These are phyloP conservation scores for Podospora tetraspora DNA, from an alignment of 495 filamentous ascomycete genomes.

Conservation along the genomic window DNA sequence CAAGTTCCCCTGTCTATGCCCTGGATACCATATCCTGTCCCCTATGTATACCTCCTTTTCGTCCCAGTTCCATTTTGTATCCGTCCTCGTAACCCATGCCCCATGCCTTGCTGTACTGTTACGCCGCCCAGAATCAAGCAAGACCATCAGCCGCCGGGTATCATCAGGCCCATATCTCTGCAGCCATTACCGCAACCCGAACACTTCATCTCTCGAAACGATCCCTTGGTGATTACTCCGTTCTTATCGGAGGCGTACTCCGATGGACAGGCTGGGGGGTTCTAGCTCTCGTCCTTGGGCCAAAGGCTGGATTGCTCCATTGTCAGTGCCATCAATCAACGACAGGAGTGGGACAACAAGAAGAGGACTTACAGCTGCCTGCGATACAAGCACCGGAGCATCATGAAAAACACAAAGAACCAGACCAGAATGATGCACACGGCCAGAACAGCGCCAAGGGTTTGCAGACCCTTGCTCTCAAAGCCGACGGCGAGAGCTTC, in stretches of 20 bases:
- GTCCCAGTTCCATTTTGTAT: neutral
- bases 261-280: neutral
- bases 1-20: neutral
- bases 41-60: neutral
- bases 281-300: slow-evolving; percentile 29
- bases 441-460: slow-evolving; percentile 63
- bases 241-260: neutral
- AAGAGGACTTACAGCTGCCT: slow-evolving; percentile 42
- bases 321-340: neutral
- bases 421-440: slow-evolving; percentile 61
- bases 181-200: neutral
- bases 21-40: neutral
- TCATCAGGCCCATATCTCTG: neutral
- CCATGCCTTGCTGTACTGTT: neutral
- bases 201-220: neutral
- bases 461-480: slow-evolving; percentile 53
- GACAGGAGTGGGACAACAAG: slow-evolving; percentile 20
- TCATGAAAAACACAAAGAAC: slow-evolving; percentile 61
- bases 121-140: neutral
- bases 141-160: neutral
- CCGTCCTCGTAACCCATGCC: neutral
- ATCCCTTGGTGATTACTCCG: neutral
- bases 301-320: slow-evolving; percentile 20
- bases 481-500: slow-evolving; percentile 66
- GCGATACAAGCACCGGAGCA: slow-evolving; percentile 60